Evolutionary conservation across 352 stramenopile species (phyloP).

Genomic region (Pythium aphanidermatum): DNA sequence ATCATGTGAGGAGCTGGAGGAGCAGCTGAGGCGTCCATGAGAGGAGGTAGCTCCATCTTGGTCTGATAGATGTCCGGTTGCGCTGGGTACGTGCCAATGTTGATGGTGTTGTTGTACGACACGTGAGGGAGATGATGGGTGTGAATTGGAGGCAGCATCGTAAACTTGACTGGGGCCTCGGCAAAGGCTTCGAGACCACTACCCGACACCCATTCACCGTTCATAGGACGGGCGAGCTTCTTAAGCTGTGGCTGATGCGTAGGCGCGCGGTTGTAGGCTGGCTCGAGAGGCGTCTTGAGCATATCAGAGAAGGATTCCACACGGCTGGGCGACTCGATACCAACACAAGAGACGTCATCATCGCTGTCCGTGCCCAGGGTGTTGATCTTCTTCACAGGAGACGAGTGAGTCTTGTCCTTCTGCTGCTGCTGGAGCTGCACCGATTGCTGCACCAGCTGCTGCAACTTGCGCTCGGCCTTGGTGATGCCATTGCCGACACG

Average conservation of each 20-base stretch:
- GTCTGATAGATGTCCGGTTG: conserved; percentile 7
- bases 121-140: conserved; percentile 31
- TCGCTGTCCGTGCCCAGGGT: background rate
- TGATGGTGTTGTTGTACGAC: conserved; percentile 34
- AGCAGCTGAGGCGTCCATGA: too few species aligned
- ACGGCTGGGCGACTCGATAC: conserved; percentile 15
- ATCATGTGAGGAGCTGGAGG: conserved; percentile 5
- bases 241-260: conserved; percentile 50
- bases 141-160: conserved; percentile 39
- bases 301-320: conserved; percentile 33
- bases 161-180: conserved; percentile 39
- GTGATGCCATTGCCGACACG: conserved; percentile 44
- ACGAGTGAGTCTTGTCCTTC: background rate
- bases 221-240: conserved; percentile 37
- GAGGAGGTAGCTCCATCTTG: too few species aligned
- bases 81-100: conserved; percentile 11
- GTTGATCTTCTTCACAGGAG: background rate
- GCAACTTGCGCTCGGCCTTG: conserved; percentile 35
- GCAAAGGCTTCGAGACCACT: conserved; percentile 48
- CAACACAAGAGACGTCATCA: conserved; percentile 1
- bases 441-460: conserved; percentile 20
- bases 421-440: conserved; percentile 8
- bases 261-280: conserved; percentile 13
- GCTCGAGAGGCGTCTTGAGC: conserved; percentile 34
- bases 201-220: conserved; percentile 19